These are phyloP conservation scores for Aspergillus haitiensis DNA, from an alignment of 495 filamentous ascomycete genomes.

Conservation along the genomic window DNA sequence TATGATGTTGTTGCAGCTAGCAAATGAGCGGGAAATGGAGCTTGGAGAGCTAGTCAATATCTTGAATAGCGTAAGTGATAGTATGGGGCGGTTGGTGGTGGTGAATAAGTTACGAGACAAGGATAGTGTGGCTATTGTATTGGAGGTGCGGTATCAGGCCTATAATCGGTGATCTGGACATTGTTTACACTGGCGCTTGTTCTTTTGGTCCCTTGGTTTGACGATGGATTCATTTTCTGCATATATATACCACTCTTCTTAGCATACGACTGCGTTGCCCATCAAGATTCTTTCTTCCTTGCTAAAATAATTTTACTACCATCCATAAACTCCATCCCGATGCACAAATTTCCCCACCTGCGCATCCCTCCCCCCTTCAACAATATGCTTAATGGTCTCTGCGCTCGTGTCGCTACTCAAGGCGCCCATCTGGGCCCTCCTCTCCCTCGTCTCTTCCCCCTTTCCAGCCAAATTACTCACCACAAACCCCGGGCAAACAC, in stretches of 20 bases:
- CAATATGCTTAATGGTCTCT: neutral
- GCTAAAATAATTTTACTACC: neutral
- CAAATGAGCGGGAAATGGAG: constrained; percentile 30
- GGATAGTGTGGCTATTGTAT: constrained; percentile 17
- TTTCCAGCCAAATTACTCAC: neutral
- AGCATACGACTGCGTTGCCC: too few species aligned
- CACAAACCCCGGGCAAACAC: neutral
- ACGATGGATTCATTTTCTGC: too few species aligned
- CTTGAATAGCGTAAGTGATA: constrained; percentile 28
- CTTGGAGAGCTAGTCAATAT: constrained; percentile 26
- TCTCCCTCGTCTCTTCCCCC: neutral
- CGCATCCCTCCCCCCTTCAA: neutral
- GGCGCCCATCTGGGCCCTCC: neutral
- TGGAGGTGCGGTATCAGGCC: constrained; percentile 29
- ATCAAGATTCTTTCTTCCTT: too few species aligned
- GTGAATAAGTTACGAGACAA: constrained; percentile 31
- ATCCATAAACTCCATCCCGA: neutral
- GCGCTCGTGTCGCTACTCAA: neutral
- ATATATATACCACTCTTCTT: too few species aligned
- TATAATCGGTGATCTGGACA: constrained; percentile 16
- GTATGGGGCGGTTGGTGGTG: constrained; percentile 29
- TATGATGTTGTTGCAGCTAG: constrained; percentile 29
- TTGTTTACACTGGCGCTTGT: too few species aligned
- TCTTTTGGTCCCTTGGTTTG: neutral
- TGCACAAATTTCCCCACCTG: neutral